Conservation (phyloP, 768 basidiomycete species). For the Cystobasidium tubakii region DNA sequence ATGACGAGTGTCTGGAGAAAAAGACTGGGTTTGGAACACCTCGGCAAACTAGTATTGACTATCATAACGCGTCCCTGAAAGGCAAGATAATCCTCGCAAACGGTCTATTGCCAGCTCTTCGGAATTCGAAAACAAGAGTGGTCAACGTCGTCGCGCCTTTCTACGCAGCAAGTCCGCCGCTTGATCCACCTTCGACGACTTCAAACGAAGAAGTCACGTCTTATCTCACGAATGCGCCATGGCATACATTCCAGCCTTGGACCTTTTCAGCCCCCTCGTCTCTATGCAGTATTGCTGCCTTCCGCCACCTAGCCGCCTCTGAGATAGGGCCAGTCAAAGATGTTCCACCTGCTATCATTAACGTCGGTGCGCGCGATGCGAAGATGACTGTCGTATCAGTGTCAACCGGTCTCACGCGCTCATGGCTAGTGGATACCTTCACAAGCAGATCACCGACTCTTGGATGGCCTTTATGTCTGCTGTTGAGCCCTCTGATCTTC, state of each 20-base stretch:
- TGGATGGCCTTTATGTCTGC: slow-evolving; percentile 23
- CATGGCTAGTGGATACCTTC: slow-evolving; percentile 41
- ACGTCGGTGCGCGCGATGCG: slow-evolving; percentile 59
- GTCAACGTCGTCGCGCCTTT: slow-evolving; percentile 80
- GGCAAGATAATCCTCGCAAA: neutral
- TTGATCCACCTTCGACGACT: slow-evolving; percentile 45
- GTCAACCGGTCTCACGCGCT: slow-evolving; percentile 68
- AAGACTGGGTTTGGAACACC: slow-evolving; percentile 48
- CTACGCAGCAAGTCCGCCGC: slow-evolving; percentile 69
- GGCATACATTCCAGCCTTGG: slow-evolving; percentile 52
- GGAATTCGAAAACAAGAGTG: slow-evolving; percentile 53
- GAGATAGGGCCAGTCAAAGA: slow-evolving; percentile 62
- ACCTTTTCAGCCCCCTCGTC: slow-evolving; percentile 60
- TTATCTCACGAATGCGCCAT: slow-evolving; percentile 28
- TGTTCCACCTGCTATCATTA: slow-evolving; percentile 56
- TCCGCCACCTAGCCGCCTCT: slow-evolving; percentile 70
- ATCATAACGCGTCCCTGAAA: slow-evolving; percentile 4
- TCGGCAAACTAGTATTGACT: neutral
- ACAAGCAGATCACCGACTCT: slow-evolving; percentile 5
- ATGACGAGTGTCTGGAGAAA: slow-evolving; percentile 68
- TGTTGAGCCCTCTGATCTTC: slow-evolving; percentile 40
- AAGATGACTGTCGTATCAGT: slow-evolving; percentile 62
- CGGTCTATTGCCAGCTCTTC: slow-evolving; percentile 19
- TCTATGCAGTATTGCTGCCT: slow-evolving; percentile 59
- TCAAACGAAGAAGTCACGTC: neutral